Evolutionary conservation across 2,329 filamentous ascomycete species (phyloP), one percentile per base, ranked within the genome.

Genomic region (Orbilia oligospora): DNA sequence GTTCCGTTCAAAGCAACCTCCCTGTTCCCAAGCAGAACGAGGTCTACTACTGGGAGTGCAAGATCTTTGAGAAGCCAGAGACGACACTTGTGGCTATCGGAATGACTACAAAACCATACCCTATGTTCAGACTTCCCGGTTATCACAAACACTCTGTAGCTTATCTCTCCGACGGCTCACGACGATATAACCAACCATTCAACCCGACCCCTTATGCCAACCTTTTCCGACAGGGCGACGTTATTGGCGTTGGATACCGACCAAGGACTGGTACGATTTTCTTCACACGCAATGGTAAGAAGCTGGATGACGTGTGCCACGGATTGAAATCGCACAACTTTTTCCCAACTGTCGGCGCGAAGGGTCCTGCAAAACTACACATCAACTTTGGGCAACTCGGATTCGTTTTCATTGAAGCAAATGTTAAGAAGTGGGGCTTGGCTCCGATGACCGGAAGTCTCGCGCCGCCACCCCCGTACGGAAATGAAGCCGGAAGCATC

Each of bases 21-120:
- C 96, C 96, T 0, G 93, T 99, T 6, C 96, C 96, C 14, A 99
- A 99, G 83, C 96, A 99, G 84, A 99, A 99, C 83, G 96, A 99
- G 83, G 95, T 98, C 10, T 99, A 99, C 85, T 99, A 99, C 85
- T 99, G 96, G 96, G 96, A 99, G 85, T 93, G 94, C 71, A 99
- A 99, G 87, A 92, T 99, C 67, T 99, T 97, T 85, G 96, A 99
- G 80, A 98, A 98, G 86, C 94, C 96, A 3, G 96, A 98, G 80
- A 90, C 87, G 76, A 97, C 93, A 0, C 86, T 93, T 81, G 88
- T 99, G 80, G 94, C 92, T 83, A 94, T 99, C 82, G 96, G 96
- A 81, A 92, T 99, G 87, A 92, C 93, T 55, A 99, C 96, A 20
- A 99, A 99, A 84, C 96, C 96, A 6, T 99, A 99, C 84, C 96